These are phyloP conservation scores for Eutypa lata DNA, from an alignment of 2,329 filamentous ascomycete species.

Conservation along the genomic window DNA sequence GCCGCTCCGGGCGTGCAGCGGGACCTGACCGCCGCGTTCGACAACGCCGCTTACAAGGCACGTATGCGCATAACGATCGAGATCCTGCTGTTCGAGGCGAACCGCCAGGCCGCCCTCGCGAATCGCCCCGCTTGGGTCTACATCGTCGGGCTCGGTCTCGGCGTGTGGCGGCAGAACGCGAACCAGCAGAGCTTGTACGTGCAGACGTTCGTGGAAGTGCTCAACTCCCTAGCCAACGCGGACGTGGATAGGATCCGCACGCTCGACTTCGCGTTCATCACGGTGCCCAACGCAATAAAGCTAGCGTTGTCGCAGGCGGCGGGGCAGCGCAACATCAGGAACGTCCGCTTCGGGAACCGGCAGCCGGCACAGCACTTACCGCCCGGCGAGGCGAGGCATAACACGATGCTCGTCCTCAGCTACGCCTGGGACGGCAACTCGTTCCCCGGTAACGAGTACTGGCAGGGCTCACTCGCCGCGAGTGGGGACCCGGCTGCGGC, in stretches of 20 bases:
- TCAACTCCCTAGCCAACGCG: constrained; percentile 8
- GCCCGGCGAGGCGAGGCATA: constrained; percentile 4
- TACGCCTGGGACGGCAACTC: constrained; percentile 33
- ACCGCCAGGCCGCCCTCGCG: constrained; percentile 16
- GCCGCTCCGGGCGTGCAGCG: background rate
- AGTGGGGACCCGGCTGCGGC: constrained; percentile 31
- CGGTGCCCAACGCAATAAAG: background rate
- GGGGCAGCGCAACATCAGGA: constrained; percentile 5
- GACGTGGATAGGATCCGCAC: constrained; percentile 13
- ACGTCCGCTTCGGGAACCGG: constrained; percentile 21
- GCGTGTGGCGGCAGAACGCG: constrained; percentile 17
- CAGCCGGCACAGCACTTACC: constrained; percentile 21
- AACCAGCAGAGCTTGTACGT: constrained; percentile 18
- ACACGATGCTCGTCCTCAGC: constrained; percentile 25
- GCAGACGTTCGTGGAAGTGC: constrained; percentile 13
- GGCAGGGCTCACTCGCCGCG: constrained; percentile 15
- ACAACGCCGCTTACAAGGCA: constrained; percentile 20
- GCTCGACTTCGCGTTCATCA: constrained; percentile 24
- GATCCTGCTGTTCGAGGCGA: constrained; percentile 27
- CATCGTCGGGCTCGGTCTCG: constrained; percentile 30
- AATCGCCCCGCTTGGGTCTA: constrained; percentile 25
- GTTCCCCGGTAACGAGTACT: constrained; percentile 32
- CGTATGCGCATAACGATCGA: constrained; percentile 24
- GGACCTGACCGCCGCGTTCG: constrained; percentile 10
- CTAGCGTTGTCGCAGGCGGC: background rate